Conservation (phyloP, 2,329 filamentous ascomycete species). For the Clarireedia hainanense region DNA sequence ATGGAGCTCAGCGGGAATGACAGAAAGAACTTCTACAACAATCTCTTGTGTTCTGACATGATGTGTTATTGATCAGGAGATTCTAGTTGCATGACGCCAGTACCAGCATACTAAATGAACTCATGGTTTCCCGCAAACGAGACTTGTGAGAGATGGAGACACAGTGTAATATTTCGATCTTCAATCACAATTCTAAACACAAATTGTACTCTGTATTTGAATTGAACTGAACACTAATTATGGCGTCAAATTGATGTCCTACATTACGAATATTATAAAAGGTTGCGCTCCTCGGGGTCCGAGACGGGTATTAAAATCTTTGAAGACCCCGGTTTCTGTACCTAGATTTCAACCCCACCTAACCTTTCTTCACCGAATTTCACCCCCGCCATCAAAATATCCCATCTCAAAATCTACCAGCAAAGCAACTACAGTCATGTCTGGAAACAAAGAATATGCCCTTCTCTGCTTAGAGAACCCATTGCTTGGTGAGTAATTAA, state of each 20-base stretch:
- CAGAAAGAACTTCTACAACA: slow-evolving; percentile 22
- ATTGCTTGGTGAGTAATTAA: slow-evolving; percentile 65
- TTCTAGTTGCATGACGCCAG: slow-evolving; percentile 7
- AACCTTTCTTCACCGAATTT: slow-evolving; percentile 5
- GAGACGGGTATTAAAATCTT: background rate
- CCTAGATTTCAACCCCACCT: slow-evolving; percentile 16
- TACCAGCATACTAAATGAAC: slow-evolving; percentile 7
- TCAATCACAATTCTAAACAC: background rate
- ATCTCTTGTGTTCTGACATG: slow-evolving; percentile 6
- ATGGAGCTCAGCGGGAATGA: slow-evolving; percentile 29
- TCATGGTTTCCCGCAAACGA: slow-evolving; percentile 6
- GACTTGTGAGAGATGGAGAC: background rate
- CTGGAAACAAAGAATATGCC: slow-evolving; percentile 69
- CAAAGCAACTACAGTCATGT: slow-evolving; percentile 46
- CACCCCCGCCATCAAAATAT: slow-evolving; percentile 9
- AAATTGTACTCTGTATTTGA: background rate
- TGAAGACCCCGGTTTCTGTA: slow-evolving; percentile 9
- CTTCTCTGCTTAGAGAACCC: slow-evolving; percentile 96
- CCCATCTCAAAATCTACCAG: slow-evolving; percentile 10
- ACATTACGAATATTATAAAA: background rate
- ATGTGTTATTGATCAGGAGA: slow-evolving; percentile 11
- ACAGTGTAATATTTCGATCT: background rate
- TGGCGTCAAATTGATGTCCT: background rate
- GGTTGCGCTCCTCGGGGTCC: background rate
- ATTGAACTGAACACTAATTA: background rate